Conservation (phyloP, 2,329 filamentous ascomycete genomes). For the Ophiocordyceps australis region DNA sequence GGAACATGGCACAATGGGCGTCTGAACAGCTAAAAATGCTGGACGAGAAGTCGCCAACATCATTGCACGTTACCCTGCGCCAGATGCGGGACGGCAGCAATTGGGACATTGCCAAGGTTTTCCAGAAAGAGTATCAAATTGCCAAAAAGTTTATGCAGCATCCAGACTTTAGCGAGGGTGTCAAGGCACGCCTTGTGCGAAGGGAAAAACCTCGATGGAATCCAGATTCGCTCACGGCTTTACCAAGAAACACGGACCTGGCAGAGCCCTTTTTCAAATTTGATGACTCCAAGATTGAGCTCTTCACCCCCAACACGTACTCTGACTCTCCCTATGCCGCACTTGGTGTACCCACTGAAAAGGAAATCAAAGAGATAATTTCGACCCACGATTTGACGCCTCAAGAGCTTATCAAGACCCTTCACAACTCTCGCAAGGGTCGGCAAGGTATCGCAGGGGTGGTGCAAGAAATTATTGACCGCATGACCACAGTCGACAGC, state of each 20-base stretch:
- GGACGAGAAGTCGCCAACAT: conserved; percentile 63
- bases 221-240: conserved; percentile 52
- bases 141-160: conserved; percentile 78
- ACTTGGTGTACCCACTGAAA: conserved; percentile 62
- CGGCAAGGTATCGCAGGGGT: conserved; percentile 55
- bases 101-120: conserved; percentile 75
- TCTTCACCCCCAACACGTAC: conserved; percentile 49
- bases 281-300: conserved; percentile 25
- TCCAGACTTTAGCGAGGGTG: conserved; percentile 81
- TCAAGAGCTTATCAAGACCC: conserved; percentile 41
- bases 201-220: conserved; percentile 59
- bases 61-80: conserved; percentile 65
- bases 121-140: conserved; percentile 71
- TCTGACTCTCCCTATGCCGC: conserved; percentile 49
- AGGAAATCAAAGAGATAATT: conserved; percentile 31
- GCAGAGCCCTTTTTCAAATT: conserved; percentile 50
- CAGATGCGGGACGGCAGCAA: conserved; percentile 60
- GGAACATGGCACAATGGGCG: conserved; percentile 54
- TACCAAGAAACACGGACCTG: conserved; percentile 35
- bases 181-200: conserved; percentile 61
- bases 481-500: conserved; percentile 35
- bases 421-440: conserved; percentile 38
- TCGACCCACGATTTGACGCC: conserved; percentile 18
- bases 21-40: conserved; percentile 59
- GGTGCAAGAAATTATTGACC: conserved; percentile 46